These are phyloP conservation scores for Claviceps pazoutovae DNA, from an alignment of 2,329 filamentous ascomycete species.

Conservation along the genomic window DNA sequence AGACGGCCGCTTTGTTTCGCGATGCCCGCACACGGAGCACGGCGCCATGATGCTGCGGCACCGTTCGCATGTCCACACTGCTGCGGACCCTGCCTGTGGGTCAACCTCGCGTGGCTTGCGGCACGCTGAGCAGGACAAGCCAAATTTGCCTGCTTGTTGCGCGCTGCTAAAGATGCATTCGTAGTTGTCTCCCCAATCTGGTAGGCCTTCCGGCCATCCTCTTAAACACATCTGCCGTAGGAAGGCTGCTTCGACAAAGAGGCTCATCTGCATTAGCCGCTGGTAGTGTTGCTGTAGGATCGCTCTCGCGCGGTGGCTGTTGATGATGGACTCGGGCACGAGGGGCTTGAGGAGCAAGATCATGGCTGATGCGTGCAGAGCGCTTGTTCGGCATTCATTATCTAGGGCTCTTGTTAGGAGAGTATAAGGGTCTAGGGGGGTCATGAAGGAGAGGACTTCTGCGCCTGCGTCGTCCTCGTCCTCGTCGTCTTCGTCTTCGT, in stretches of 20 bases:
- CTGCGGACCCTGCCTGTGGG: conserved; percentile 26
- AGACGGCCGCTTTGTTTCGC: conserved; percentile 31
- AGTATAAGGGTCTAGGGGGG: conserved; percentile 40
- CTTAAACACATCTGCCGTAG: conserved; percentile 46
- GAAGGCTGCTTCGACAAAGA: conserved; percentile 46
- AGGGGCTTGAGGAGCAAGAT: conserved; percentile 45
- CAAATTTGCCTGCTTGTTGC: conserved; percentile 39
- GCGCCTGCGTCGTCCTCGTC: neutral
- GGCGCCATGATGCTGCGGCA: conserved; percentile 39
- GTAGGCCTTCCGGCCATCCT: conserved; percentile 39
- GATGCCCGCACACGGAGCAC: conserved; percentile 45
- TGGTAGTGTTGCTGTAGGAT: conserved; percentile 46
- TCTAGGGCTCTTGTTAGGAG: conserved; percentile 39
- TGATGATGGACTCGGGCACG: conserved; percentile 39
- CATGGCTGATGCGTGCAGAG: conserved; percentile 46
- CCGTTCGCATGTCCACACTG: conserved; percentile 45
- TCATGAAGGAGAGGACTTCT: conserved; percentile 4
- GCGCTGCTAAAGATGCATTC: conserved; percentile 37
- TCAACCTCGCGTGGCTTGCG: conserved; percentile 42
- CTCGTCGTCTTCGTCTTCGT: neutral
- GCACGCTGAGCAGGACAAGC: conserved; percentile 41
- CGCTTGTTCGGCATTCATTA: conserved; percentile 42
- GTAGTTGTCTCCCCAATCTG: conserved; percentile 41
- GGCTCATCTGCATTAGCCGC: conserved; percentile 43
- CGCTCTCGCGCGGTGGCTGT: conserved; percentile 38